Evolutionary conservation across 768 basidiomycete species (phyloP), one percentile per base, ranked within the genome.

Genomic region (Pulveroboletus ravenelii): DNA sequence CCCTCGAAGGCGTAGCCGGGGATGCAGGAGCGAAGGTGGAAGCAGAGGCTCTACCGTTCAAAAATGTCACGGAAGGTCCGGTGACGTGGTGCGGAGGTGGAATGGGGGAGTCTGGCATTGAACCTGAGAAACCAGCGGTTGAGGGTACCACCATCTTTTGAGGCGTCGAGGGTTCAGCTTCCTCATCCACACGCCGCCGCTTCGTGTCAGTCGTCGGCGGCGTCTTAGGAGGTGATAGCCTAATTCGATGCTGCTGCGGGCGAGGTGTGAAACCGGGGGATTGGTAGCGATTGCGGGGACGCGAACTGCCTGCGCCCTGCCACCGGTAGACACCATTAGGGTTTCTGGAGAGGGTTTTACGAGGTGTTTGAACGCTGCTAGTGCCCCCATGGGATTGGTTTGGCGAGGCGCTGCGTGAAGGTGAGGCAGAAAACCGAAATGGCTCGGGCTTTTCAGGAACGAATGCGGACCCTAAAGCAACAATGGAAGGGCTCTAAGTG

Each of bases 221-320:
- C 3, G 66, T 65, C 57, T 73, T 73, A 41, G 66, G 72, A 13
- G 70, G 71, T 13, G 70, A 68, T 9, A 76, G 45, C 55, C 67
- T 76, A 51, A 78, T 76, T 53, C 70, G 73, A 35, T 77, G 65
- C 31, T 76, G 71, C 39, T 74, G 59, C 15, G 78, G 68, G 12
- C 80, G 72, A 18, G 82, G 73, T 5, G 82, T 80, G 61, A 90
- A 89, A 5, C 82, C 84, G 41, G 87, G 86, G 9, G 87, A 87
- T 45, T 79, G 77, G 62, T 81, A 87, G 38, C 86, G 82, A 63
- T 87, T 89, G 41, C 78, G 78, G 17, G 74, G 70, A 58, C 77
- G 82, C 12, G 88, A 81, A 57, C 85, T 88, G 38, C 87, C 87
- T 30, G 73, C 84, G n/a, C 88, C 89, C 56, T 82, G 78, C 84